These are phyloP conservation scores for Escovopsis weberi DNA, from an alignment of 2,329 filamentous ascomycete genomes.

Conservation along the genomic window DNA sequence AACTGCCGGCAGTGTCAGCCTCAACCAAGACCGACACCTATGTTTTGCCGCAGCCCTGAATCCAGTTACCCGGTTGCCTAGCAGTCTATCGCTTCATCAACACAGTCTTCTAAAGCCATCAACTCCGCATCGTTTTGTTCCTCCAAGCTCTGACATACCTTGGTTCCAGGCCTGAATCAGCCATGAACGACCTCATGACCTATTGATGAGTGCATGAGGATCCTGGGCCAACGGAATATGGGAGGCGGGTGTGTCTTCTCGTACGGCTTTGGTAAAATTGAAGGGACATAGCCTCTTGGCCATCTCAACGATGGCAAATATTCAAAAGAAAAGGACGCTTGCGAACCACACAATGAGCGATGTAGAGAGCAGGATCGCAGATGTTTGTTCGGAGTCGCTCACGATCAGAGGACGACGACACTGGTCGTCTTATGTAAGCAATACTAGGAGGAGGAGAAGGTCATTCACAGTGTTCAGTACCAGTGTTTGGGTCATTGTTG, in stretches of 20 bases:
- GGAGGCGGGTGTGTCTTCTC: not conserved
- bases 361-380: too few relatives aligned
- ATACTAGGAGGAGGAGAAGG: too few relatives aligned
- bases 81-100: conserved; percentile 10
- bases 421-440: not conserved
- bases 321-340: not conserved
- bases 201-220: conserved; percentile 19
- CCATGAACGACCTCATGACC: conserved; percentile 77
- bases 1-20: conserved; percentile 32
- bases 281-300: conserved; percentile 20
- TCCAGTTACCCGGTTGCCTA: conserved; percentile 11
- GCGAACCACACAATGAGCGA: too few relatives aligned
- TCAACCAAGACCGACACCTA: not conserved
- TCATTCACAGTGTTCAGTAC: too few relatives aligned
- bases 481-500: too few relatives aligned
- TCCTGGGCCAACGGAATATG: not conserved
- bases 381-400: not conserved
- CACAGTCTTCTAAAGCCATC: not conserved
- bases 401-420: not conserved
- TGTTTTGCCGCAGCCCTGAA: not conserved
- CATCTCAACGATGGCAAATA: conserved; percentile 10
- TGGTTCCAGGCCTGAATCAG: conserved; percentile 76
- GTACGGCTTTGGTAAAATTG: conserved; percentile 21
- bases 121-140: not conserved
- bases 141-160: conserved; percentile 37